Conservation (phyloP, 2,329 filamentous ascomycete species). For the Penicillium crustosum region DNA sequence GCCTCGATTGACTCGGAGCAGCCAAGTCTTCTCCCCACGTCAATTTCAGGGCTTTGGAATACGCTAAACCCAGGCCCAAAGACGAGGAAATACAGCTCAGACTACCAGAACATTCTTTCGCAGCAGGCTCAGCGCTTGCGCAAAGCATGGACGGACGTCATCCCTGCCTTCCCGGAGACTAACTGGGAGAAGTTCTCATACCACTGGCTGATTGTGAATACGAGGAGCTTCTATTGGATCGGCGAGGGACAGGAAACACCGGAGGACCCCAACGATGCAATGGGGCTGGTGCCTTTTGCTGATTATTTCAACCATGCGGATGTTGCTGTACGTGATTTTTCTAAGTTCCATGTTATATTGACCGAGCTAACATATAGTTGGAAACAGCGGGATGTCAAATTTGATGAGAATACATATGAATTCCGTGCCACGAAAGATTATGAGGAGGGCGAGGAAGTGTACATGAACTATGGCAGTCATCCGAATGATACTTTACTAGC, state of each 20-base stretch:
- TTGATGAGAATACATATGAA: constrained; percentile 37
- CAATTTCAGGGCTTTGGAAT: constrained; percentile 41
- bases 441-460: constrained; percentile 44
- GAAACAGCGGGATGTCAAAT: constrained; percentile 40
- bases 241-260: constrained; percentile 40
- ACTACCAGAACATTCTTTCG: constrained; percentile 38
- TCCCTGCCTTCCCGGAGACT: constrained; percentile 44
- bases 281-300: constrained; percentile 48
- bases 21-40: constrained; percentile 34
- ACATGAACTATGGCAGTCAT: constrained; percentile 47
- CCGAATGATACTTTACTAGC: constrained; percentile 45
- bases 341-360: not conserved
- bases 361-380: not conserved
- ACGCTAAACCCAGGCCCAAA: constrained; percentile 22
- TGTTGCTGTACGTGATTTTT: constrained; percentile 35
- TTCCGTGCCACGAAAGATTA: constrained; percentile 38
- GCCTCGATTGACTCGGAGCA: not conserved
- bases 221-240: constrained; percentile 60
- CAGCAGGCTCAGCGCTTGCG: constrained; percentile 57
- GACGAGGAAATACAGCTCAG: constrained; percentile 32
- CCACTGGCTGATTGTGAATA: constrained; percentile 62
- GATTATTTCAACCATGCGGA: constrained; percentile 51
- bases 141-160: constrained; percentile 51
- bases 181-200: constrained; percentile 52
- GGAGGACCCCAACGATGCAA: constrained; percentile 45